Conservation (phyloP, 192 early-diverging fungal genomes). For the Polychytrium aggregatum region DNA sequence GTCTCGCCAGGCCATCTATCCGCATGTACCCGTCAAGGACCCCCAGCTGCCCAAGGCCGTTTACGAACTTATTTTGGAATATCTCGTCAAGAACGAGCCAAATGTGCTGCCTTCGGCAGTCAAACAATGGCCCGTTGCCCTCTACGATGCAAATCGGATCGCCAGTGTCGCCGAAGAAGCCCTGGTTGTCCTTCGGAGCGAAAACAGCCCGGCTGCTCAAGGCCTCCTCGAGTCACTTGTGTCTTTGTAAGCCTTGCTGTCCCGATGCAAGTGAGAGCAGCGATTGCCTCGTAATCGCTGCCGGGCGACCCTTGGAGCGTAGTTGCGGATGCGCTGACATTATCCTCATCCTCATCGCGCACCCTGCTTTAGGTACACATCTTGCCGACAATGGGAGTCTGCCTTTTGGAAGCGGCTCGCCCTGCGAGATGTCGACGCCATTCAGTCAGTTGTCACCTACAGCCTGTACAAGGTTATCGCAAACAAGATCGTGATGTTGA, state of each 20-base stretch:
- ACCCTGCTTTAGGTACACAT: conserved; percentile 40
- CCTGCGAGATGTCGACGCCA: conserved; percentile 56
- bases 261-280: no score
- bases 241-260: no score
- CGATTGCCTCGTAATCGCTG: no score
- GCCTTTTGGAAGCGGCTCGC: conserved; percentile 73
- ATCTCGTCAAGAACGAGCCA: conserved; percentile 55
- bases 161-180: conserved; percentile 64
- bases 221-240: no score
- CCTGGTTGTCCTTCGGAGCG: no score
- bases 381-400: conserved; percentile 60
- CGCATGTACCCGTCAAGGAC: conserved; percentile 61
- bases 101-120: conserved; percentile 54
- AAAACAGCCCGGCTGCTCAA: no score
- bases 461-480: conserved; percentile 72
- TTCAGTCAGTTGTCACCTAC: conserved; percentile 63
- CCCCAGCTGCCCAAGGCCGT: conserved; percentile 65
- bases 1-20: conserved; percentile 45
- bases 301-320: no score
- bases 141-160: conserved; percentile 68
- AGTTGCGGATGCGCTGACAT: no score
- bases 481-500: conserved; percentile 65
- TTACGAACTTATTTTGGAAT: conserved; percentile 80
- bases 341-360: conserved; percentile 8
- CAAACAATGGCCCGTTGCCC: conserved; percentile 61